A percentile compares a stretch with the other conserved stretches of the same genome.
These are phyloP conservation scores for Backusella australiensis DNA, from an alignment of 192 early-diverging fungal genomes.

Conservation along the genomic window DNA sequence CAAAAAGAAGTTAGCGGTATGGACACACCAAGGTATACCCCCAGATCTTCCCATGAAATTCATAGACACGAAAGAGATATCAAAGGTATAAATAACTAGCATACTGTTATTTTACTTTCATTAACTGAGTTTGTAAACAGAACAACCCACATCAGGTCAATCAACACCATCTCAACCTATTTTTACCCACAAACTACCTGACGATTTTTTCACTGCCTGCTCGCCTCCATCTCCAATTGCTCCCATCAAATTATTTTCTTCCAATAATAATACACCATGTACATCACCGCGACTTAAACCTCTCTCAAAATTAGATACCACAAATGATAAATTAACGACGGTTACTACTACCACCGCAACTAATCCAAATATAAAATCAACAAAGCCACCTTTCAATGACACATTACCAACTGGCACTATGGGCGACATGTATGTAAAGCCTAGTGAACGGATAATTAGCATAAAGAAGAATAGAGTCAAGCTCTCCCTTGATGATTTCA, in stretches of 20 bases:
- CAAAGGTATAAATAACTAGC: not conserved
- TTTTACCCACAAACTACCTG: conserved; percentile 1
- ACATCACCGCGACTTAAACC: conserved; percentile 3
- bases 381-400: not conserved
- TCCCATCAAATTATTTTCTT: not conserved
- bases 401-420: not conserved
- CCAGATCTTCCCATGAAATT: not conserved
- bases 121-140: not conserved
- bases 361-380: not conserved
- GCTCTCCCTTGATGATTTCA: conserved; percentile 55
- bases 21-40: not conserved
- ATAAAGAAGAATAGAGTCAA: not conserved
- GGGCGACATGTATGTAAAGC: not conserved
- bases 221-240: not conserved
- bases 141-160: not conserved
- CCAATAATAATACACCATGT: not conserved
- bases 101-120: not conserved
- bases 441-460: not conserved
- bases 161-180: not conserved
- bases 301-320: not conserved
- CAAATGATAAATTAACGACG: not conserved
- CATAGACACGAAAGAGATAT: not conserved
- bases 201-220: conserved; percentile 8
- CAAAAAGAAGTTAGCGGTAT: not conserved
- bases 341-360: not conserved